Evolutionary conservation across 2,329 filamentous ascomycete species (phyloP).

Genomic region (Tolypocladium guangdongense): DNA sequence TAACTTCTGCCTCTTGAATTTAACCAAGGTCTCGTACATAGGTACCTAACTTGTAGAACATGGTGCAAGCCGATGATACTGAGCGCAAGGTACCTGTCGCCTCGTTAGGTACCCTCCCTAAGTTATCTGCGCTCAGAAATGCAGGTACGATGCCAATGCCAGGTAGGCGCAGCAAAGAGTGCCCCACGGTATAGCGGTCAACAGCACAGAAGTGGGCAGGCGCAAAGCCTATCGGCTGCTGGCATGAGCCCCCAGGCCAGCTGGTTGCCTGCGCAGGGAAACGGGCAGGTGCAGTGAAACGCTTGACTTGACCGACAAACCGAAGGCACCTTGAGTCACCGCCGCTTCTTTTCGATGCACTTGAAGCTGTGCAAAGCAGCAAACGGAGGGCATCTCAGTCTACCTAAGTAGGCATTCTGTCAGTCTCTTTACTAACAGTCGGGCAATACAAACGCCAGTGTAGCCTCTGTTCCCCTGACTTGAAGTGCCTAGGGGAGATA

Average conservation of each 20-base stretch:
- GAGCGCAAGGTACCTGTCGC: background rate
- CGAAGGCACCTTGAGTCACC: background rate
- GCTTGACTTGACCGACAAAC: background rate
- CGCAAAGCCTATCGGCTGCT: background rate
- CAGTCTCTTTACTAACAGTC: background rate
- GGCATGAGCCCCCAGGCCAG: background rate
- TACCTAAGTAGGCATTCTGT: too few relatives aligned
- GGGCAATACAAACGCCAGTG: background rate
- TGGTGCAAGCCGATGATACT: background rate
- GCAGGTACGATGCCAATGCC: too few relatives aligned
- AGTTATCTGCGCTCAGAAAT: too few relatives aligned
- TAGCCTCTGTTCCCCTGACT: background rate
- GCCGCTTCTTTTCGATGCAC: background rate
- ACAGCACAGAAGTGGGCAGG: background rate
- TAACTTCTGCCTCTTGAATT: background rate
- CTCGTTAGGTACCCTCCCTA: too few relatives aligned
- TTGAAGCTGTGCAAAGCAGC: background rate
- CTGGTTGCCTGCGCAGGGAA: background rate
- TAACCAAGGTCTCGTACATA: background rate
- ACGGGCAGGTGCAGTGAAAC: background rate
- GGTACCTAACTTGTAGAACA: background rate
- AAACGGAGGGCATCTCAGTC: background rate
- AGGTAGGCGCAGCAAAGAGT: too few relatives aligned
- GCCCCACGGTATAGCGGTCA: background rate
- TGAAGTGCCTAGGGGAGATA: background rate